Base-by-base conservation (phyloP, 2,329 filamentous ascomycete genomes). In the Daldinia sp. region DNA sequence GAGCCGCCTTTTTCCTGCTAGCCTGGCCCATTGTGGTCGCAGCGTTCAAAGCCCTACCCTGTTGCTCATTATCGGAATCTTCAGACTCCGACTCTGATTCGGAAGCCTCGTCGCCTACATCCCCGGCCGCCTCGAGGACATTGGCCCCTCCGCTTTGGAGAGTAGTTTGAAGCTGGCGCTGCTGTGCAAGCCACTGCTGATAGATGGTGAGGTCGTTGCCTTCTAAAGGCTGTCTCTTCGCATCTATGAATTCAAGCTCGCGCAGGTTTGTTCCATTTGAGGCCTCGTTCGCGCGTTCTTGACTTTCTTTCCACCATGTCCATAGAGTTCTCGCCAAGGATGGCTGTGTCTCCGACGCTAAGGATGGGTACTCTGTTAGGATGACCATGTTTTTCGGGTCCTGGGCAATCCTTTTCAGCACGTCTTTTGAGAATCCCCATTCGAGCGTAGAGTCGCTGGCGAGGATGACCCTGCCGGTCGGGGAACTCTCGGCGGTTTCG, bases 351-450 rank as follows among this genome's bases (percentile, higher is more conserved):
- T 80, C 78, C 13, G 80, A 76, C n/a, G 81, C 79, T 3, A 82
- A 78, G 0, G 83, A 83, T 1, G 89, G 85, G 70, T 90, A 88
- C 74, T 98, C 94, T 0, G 95, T 98, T 48, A 99, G 81, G 60
- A 99, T 89, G 39, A 99, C 87, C 51, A 98, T 82, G 78, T 98
- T 99, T 46, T 90, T 89, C 1, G 90, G 83, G 71, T 97, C 92
- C 65, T 88, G 86, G 0, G 93, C 93, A 62, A 99, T 85, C 9
- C 86, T 86, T 70, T 88, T 89, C 55, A 99, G 82, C 0, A 94
- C 85, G 60, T 95, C 90, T 75, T 92, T 93, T 0, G 96, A 97
- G 76, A 97, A 97, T 0, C 96, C 96, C 96, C 96, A 99, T 74
- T 97, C 93, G 20, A 98, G 82, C 33, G 93, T 97, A 3, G 90